Evolutionary conservation across 768 basidiomycete species (phyloP).

Genomic region (Fibroporia radiculosa): DNA sequence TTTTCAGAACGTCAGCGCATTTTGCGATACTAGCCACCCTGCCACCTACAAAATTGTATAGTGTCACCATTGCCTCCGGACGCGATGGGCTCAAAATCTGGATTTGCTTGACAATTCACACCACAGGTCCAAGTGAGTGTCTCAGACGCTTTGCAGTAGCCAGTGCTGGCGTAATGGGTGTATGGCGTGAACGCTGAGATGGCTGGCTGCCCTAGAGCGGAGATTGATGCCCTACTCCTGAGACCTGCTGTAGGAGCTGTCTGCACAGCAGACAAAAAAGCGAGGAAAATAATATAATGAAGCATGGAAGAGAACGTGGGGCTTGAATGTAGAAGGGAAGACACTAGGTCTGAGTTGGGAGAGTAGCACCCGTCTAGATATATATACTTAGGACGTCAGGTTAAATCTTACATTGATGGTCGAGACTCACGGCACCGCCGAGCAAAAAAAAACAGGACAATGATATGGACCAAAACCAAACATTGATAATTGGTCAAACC

Average conservation of each 20-base stretch:
- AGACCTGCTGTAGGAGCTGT: constrained; percentile 3
- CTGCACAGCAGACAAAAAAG: background rate
- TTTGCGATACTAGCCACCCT: background rate
- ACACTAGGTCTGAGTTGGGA: no score
- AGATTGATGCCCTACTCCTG: constrained; percentile 15
- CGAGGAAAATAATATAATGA: background rate
- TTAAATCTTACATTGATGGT: no score
- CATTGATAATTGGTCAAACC: no score
- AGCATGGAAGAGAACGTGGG: background rate
- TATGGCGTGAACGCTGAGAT: constrained; percentile 23
- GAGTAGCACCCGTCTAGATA: no score
- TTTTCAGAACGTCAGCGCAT: background rate
- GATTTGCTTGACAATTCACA: constrained; percentile 37
- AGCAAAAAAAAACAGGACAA: no score
- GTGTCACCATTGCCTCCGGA: constrained; percentile 38
- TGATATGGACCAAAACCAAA: no score
- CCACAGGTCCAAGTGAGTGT: constrained; percentile 25
- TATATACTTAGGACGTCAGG: no score
- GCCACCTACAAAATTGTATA: constrained; percentile 35
- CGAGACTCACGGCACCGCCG: no score
- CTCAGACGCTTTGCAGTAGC: constrained; percentile 22
- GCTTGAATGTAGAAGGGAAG: background rate
- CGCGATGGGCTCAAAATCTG: constrained; percentile 38
- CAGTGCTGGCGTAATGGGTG: constrained; percentile 24
- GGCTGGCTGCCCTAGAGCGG: constrained; percentile 16